Percentiles rank a stretch among this genome's conserved stretches.
Conservation (phyloP, 2,329 filamentous ascomycete species). For the Verticillium nonalfalfae region DNA sequence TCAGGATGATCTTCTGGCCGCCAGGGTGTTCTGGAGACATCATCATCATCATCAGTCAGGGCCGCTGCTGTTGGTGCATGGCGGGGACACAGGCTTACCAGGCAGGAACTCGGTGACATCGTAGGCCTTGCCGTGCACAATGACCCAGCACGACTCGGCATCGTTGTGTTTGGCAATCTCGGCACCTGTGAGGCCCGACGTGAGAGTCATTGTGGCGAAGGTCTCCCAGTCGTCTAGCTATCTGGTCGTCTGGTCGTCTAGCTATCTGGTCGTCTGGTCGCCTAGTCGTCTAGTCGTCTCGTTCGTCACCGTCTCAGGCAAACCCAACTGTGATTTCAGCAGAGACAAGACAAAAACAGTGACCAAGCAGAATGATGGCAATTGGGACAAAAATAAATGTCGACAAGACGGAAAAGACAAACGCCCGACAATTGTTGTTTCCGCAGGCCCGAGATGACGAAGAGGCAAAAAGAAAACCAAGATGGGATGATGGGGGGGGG, state of each 20-base stretch:
- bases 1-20: conserved; percentile 87
- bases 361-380: too few relatives aligned
- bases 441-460: not conserved
- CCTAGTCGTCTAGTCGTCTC: too few relatives aligned
- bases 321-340: too few relatives aligned
- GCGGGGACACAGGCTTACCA: conserved; percentile 34
- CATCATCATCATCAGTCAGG: not conserved
- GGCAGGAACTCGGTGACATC: conserved; percentile 88
- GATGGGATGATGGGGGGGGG: not conserved
- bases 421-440: not conserved
- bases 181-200: conserved; percentile 26
- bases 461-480: not conserved
- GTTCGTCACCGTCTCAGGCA: too few relatives aligned
- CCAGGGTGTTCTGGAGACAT: conserved; percentile 68
- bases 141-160: conserved; percentile 84
- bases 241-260: too few relatives aligned
- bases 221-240: not conserved
- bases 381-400: too few relatives aligned
- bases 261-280: too few relatives aligned
- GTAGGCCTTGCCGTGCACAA: conserved; percentile 81
- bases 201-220: conserved; percentile 33
- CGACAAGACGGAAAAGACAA: not conserved
- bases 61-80: not conserved
- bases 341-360: too few relatives aligned
- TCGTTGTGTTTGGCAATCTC: conserved; percentile 67